Evolutionary conservation across 2,329 filamentous ascomycete species (phyloP), one percentile per base, ranked within the genome.

Genomic region (Hypoxylon sp.): DNA sequence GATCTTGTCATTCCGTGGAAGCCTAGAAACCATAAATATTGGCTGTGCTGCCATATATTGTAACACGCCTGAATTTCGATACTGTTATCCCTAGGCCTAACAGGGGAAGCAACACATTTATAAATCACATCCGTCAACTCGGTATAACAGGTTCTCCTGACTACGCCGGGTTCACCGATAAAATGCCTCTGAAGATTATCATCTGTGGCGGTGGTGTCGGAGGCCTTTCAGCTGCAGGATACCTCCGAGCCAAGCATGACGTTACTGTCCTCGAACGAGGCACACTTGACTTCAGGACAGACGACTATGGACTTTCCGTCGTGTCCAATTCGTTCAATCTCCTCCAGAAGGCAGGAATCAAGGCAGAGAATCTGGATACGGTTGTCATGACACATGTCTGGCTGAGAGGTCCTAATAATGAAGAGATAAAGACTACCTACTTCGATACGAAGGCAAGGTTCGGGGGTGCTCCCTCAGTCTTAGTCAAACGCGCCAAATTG

Each of bases 181-280:
- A 60, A 14, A 71, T 73, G 72, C 70, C 70, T 1, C 57, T 75
- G 0, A 74, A 69, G 3, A 66, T 75, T 17, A 62, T 75, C 42
- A 69, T 74, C 13, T 71, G 71, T 6, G 74, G 72, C 5, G 68
- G 66, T 13, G 74, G 74, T n/a, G 70, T 75, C 11, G 74, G 72
- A 7, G 72, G 74, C 1, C 63, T 74, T 7, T 63, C 74, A n/a
- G 74, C 72, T 4, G 74, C 74, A 17, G 70, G 70, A n/a, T 74
- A 65, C 49, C 70, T 74, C 17, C 72, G 74, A 22, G 67, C 54
- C n/a, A 66, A 71, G 14, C 74, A 75, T 55, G 22, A 72, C 11
- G 74, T 75, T 51, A 74, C 72, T 1, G 57, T 75, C 17, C 68
- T 74, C n/a, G 73, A 75, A 58, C 72, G 73, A 11, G 67, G 72